These are phyloP conservation scores for Strigomonas culicis DNA, from an alignment of 208 protist genomes.

Conservation along the genomic window DNA sequence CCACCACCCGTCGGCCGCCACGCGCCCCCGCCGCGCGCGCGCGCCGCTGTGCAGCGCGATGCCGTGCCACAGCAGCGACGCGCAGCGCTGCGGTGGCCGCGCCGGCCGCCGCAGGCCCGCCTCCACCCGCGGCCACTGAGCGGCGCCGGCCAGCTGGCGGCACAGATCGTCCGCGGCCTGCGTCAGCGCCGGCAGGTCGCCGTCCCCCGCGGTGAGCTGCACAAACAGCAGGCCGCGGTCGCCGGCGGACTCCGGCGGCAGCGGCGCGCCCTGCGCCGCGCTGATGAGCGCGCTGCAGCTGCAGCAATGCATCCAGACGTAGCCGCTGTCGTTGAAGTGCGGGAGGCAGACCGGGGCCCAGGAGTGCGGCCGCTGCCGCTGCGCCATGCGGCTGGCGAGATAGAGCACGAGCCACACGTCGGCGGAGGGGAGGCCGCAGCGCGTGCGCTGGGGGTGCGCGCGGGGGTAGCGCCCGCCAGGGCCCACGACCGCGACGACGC, in stretches of 20 bases:
- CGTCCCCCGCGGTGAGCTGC: slow-evolving; percentile 36
- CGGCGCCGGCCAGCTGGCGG: neutral
- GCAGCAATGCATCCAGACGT: slow-evolving; percentile 74
- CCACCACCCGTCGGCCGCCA: slow-evolving; percentile 4
- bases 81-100: slow-evolving; percentile 8
- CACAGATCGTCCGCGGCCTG: neutral
- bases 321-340: slow-evolving; percentile 63
- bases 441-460: slow-evolving; percentile 11
- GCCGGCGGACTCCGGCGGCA: neutral
- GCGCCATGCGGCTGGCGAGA: slow-evolving; percentile 41
- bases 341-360: slow-evolving; percentile 80
- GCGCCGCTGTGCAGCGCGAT: slow-evolving; percentile 21
- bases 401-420: slow-evolving; percentile 62
- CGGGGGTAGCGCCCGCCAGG: slow-evolving; percentile 9
- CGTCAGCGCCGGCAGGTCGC: slow-evolving; percentile 28
- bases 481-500: slow-evolving; percentile 26
- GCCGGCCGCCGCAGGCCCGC: slow-evolving; percentile 17
- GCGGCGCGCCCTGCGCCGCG: neutral
- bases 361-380: slow-evolving; percentile 47
- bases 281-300: slow-evolving; percentile 1
- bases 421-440: slow-evolving; percentile 32
- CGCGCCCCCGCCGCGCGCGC: neutral
- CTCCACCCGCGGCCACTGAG: slow-evolving; percentile 9
- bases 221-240: slow-evolving; percentile 37
- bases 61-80: slow-evolving; percentile 22